Base-by-base conservation (phyloP, 768 basidiomycete species). In the Leccinum variicolor region DNA sequence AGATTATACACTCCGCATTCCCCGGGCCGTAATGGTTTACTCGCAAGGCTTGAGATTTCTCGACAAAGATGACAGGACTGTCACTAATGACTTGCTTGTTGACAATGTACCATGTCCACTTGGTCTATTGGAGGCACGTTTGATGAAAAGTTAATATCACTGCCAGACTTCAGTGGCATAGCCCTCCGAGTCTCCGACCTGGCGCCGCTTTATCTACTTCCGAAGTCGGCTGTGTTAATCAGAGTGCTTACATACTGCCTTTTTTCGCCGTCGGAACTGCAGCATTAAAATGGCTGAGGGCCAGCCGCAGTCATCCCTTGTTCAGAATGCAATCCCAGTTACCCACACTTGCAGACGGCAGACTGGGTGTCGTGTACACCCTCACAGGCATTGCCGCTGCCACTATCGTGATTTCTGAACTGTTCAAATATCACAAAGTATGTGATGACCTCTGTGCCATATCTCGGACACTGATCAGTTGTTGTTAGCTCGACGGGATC, bases 301-400 rank as follows among this genome's bases (percentile, higher is more conserved):
- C 3, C 9, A n/a, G 39, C 9, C n/a, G n/a, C 39, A 39, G 39
- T 10, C 39, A 10, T 10, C 39, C 39, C 17, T n/a, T 45, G 4
- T 52, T 34, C 21, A 48, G n/a, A 9, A 55, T 59, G 58, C 34
- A 50, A n/a, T 13, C 51, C 21, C 48, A 50, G 34, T 14, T 51
- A 28, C 26, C 50, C 52, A 58, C 60, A 23, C 36, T 58, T 26
- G n/a, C 36, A 55, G 51, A 33, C 36, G 21, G 19, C n/a, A 33
- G 47, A n/a, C 33, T 26, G 6, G 55, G 52, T 26, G 52, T 49
- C 11, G 55, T 48, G 34, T 63, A 56, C 43, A 48, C 56, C 10
- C 39, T 61, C 26, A 49, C 59, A 13, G 57, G 54, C 36, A 49
- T 61, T 26, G 56, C 54, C 43, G 49, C 48, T 21, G 54, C 59